Base-by-base conservation (phyloP, 768 basidiomycete species). In the Cystoderma amianthinum region DNA sequence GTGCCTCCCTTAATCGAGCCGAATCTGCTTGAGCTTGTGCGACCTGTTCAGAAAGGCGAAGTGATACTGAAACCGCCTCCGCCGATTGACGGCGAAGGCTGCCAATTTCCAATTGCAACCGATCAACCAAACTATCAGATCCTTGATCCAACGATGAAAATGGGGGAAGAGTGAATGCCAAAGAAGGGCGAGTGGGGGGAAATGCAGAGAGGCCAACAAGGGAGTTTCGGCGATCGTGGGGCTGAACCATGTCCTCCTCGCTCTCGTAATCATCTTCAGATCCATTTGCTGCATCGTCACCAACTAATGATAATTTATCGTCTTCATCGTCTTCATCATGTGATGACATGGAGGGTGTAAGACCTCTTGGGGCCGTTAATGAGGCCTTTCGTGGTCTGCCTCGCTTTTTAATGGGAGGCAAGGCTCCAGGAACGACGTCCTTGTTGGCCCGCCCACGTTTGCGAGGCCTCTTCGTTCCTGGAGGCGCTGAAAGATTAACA, bases 401-500 rank as follows among this genome's bases (percentile, higher is more conserved):
- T 22, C 64, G 63, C 39, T 66, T 71, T 53, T 59, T 72, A n/a
- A 56, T 41, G 12, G 50, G 51, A 23, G 37, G 25, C 18, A 49
- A 36, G 2, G 42, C 45, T 34, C 50, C 57, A 40, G 60, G 52
- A 9, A 36, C 36, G 21, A 45, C 51, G 15, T 69, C 67, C 54
- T 80, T 78, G 44, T 70, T 75, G 6, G 75, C 61, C 15, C 82
- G 71, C 18, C 85, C 85, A 43, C 87, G 76, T 56, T 89, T 90
- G 16, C 87, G 76, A 32, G 87, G 87, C 43, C 87, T 77, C 62
- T 90, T 90, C 1, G 86, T 89, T 16, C 87, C 87, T 2, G 86
- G 86, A 10, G 86, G 85, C n/a, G 87, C 87, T 36, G 75, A 59
- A 16, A 89, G 69, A 59, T 89, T 89, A n/a, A 90, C 87, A 24